A percentile compares a stretch with the other conserved stretches of the same genome.
phyloP scores from a whole-genome alignment of 2,329 filamentous ascomycete genomes.

The Sarocladiaceae sp. region DNA sequence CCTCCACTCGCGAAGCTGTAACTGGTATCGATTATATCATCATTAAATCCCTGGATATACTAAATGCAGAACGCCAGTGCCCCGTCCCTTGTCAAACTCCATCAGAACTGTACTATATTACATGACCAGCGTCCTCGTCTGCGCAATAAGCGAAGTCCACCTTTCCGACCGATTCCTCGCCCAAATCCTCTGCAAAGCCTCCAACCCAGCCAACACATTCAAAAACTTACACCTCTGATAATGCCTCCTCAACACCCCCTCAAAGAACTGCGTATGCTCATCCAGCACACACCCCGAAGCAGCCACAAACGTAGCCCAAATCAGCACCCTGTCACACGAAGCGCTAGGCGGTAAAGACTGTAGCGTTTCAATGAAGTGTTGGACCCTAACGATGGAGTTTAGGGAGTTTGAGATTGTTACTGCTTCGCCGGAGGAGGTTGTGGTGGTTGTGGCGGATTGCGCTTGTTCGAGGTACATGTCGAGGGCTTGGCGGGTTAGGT shows the following conservation, averaged over 20 bases:
- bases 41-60: too few relatives aligned
- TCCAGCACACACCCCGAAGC: conserved; percentile 20
- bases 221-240: conserved; percentile 20
- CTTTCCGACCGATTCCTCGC: conserved; percentile 16
- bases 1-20: background rate
- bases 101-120: conserved; percentile 15
- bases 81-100: background rate
- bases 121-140: conserved; percentile 21
- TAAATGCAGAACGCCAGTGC: too few relatives aligned
- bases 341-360: conserved; percentile 17
- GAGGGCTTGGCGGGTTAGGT: conserved; percentile 80
- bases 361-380: conserved; percentile 20
- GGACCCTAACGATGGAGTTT: conserved; percentile 16
- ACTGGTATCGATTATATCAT: background rate
- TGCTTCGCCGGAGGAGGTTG: conserved; percentile 27
- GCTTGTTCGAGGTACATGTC: conserved; percentile 62
- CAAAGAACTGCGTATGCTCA: conserved; percentile 22
- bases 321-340: conserved; percentile 18
- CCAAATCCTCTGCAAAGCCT: conserved; percentile 21
- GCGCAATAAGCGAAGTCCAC: conserved; percentile 21
- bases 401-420: background rate
- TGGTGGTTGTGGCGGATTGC: conserved; percentile 48
- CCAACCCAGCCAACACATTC: conserved; percentile 19
- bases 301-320: conserved; percentile 23
- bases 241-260: conserved; percentile 13